Evolutionary conservation across 805 yeast species (phyloP).

Genomic region (Cyberlindnera mrakii): DNA sequence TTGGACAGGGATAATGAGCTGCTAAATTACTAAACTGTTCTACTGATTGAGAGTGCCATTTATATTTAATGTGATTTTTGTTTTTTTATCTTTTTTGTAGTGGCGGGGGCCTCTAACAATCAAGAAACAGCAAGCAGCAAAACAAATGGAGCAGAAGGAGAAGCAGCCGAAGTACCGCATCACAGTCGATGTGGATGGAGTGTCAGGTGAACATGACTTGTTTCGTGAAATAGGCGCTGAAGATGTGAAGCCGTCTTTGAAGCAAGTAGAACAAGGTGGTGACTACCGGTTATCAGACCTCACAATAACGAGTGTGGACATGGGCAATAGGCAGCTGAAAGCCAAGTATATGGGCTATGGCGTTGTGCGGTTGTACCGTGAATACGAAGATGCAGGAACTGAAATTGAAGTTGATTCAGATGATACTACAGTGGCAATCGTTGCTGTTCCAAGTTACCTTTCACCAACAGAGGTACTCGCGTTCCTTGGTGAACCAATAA

Average conservation of each 20-base stretch:
- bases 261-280: not conserved
- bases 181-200: slow-evolving; percentile 3
- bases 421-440: slow-evolving; percentile 65
- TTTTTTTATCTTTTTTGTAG: too few relatives aligned
- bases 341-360: slow-evolving; percentile 72
- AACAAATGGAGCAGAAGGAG: not conserved
- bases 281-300: slow-evolving; percentile 28
- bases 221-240: not conserved
- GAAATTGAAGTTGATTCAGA: slow-evolving; percentile 37
- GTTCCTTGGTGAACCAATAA: slow-evolving; percentile 61
- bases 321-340: slow-evolving; percentile 5
- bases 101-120: too few relatives aligned
- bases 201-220: not conserved
- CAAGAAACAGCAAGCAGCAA: too few relatives aligned
- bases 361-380: slow-evolving; percentile 59
- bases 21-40: too few relatives aligned
- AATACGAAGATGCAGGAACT: slow-evolving; percentile 29
- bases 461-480: slow-evolving; percentile 81
- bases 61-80: too few relatives aligned
- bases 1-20: too few relatives aligned
- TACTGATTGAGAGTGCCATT: too few relatives aligned
- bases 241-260: not conserved
- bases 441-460: slow-evolving; percentile 86
- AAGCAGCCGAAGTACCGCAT: slow-evolving; percentile 2
- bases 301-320: slow-evolving; percentile 25